Percentiles rank a stretch among this genome's conserved stretches.
phyloP scores from a whole-genome alignment of 805 yeast species.

The Saturnispora ahearnii region DNA sequence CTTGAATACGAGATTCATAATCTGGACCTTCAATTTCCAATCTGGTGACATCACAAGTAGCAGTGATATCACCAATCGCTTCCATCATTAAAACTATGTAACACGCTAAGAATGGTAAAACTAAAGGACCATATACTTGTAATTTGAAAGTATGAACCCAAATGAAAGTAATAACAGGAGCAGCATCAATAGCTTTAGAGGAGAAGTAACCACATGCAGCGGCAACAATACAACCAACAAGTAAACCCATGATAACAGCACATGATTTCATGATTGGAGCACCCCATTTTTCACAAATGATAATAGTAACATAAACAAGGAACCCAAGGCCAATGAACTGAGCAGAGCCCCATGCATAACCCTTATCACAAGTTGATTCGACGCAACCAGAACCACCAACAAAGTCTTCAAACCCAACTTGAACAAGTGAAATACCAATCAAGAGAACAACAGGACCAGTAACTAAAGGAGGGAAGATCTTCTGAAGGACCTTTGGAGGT shows the following conservation, averaged over 20 bases:
- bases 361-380: slow-evolving; percentile 39
- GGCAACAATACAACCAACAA: slow-evolving; percentile 87
- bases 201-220: slow-evolving; percentile 83
- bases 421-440: slow-evolving; percentile 65
- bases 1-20: slow-evolving; percentile 83
- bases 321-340: slow-evolving; percentile 82
- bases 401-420: slow-evolving; percentile 75
- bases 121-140: slow-evolving; percentile 73
- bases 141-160: slow-evolving; percentile 85
- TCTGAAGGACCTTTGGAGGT: slow-evolving; percentile 65
- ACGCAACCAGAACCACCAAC: slow-evolving; percentile 72
- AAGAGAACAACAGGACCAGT: slow-evolving; percentile 89
- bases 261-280: slow-evolving; percentile 92
- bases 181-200: slow-evolving; percentile 46
- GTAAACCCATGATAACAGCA: slow-evolving; percentile 78
- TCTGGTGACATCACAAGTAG: slow-evolving; percentile 86
- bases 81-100: slow-evolving; percentile 82
- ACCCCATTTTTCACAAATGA: slow-evolving; percentile 77
- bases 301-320: slow-evolving; percentile 64
- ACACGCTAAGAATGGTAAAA: slow-evolving; percentile 77
- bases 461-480: slow-evolving; percentile 78
- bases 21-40: slow-evolving; percentile 72
- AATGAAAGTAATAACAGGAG: slow-evolving; percentile 76
- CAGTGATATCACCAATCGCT: slow-evolving; percentile 91
- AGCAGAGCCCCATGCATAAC: slow-evolving; percentile 73